phyloP scores from a whole-genome alignment of 768 basidiomycete species.

The Hirschioporus abietinus region DNA sequence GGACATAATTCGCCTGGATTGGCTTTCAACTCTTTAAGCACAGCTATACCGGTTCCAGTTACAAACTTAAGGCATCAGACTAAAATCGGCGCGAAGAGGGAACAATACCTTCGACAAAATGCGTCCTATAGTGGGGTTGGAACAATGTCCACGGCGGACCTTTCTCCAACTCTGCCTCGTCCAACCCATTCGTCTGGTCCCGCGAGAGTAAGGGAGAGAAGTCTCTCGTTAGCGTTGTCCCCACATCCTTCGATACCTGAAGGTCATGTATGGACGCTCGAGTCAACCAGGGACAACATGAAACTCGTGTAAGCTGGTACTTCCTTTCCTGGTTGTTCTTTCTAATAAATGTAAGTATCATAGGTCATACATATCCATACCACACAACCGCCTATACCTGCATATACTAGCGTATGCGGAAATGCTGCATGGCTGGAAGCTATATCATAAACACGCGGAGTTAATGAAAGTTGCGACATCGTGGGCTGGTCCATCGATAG shows the following conservation, averaged over 20 bases:
- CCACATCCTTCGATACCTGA: constrained; percentile 3
- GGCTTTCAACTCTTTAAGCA: not conserved
- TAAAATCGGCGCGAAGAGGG: not conserved
- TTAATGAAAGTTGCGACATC: constrained; percentile 59
- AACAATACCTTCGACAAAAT: not conserved
- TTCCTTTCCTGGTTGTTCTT: not conserved
- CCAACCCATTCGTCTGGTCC: not conserved
- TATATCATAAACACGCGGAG: constrained; percentile 66
- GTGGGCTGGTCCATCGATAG: constrained; percentile 19
- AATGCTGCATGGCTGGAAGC: constrained; percentile 65
- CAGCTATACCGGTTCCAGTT: not conserved
- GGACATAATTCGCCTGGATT: not conserved
- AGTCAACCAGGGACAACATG: not conserved
- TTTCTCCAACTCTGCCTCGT: not conserved
- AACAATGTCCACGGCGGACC: not conserved
- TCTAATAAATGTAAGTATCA: not conserved
- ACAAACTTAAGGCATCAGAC: not conserved
- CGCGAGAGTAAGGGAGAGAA: constrained; percentile 2
- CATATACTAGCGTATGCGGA: constrained; percentile 76
- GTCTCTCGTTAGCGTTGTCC: constrained; percentile 2
- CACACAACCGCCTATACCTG: constrained; percentile 28
- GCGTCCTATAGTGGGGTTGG: not conserved
- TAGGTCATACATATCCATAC: not conserved
- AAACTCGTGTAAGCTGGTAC: not conserved
- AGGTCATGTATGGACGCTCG: constrained; percentile 1